phyloP scores from a whole-genome alignment of 1,284 basidiomycete species.

The Tausonia pullulans region DNA sequence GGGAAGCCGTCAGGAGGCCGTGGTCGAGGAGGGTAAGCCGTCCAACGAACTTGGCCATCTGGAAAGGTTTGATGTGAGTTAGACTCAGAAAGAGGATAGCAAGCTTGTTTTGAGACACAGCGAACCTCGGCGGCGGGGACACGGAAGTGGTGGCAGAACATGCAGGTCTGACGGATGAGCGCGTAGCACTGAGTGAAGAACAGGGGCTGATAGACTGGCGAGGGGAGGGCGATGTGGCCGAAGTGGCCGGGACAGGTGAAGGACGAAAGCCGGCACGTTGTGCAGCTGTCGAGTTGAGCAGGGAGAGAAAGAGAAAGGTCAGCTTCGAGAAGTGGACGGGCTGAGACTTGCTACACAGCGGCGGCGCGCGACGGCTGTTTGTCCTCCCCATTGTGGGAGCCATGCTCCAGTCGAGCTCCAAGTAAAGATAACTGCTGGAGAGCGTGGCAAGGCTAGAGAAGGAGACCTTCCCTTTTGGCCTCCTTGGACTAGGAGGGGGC shows the following conservation, averaged over 20 bases:
- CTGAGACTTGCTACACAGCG: too few relatives aligned
- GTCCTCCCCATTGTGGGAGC: too few relatives aligned
- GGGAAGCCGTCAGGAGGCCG: conserved; percentile 74
- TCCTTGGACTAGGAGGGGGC: too few relatives aligned
- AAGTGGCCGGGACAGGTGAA: conserved; percentile 96
- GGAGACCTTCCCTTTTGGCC: too few relatives aligned
- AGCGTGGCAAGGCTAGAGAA: too few relatives aligned
- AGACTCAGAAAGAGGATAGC: neutral
- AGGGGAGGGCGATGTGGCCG: conserved; percentile 95
- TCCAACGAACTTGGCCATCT: conserved; percentile 73
- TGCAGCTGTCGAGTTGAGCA: conserved; percentile 50
- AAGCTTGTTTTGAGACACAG: conserved; percentile 15
- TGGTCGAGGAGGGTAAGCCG: conserved; percentile 83
- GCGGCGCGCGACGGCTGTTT: too few relatives aligned
- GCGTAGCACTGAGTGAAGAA: conserved; percentile 92
- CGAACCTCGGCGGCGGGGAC: conserved; percentile 62
- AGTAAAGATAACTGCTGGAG: too few relatives aligned
- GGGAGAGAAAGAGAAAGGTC: neutral
- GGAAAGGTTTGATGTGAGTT: conserved; percentile 6
- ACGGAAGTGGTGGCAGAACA: conserved; percentile 94
- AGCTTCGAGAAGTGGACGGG: too few relatives aligned
- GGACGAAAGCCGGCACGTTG: conserved; percentile 82
- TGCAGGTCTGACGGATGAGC: conserved; percentile 77
- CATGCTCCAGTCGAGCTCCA: too few relatives aligned
- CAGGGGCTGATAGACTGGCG: conserved; percentile 91